Percentiles rank a stretch among this genome's conserved stretches.
These are phyloP conservation scores for Microdochium bolleyi DNA, from an alignment of 2,329 filamentous ascomycete genomes.

Conservation along the genomic window DNA sequence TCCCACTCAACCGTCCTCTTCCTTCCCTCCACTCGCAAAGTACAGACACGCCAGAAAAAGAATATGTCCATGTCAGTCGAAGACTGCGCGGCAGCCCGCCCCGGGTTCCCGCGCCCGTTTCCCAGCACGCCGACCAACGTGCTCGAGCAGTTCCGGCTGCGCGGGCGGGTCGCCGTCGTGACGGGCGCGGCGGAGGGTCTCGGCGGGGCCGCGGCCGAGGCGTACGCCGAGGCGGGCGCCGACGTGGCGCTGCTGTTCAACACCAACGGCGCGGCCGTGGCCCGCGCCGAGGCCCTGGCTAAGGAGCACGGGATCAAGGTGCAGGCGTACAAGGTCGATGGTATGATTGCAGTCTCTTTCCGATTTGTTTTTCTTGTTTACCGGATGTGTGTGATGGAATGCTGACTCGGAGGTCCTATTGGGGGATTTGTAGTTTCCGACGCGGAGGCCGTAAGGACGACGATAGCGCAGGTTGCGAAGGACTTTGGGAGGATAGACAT, in stretches of 20 bases:
- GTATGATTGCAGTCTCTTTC: constrained; percentile 13
- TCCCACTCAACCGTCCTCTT: too few relatives aligned
- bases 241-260: constrained; percentile 32
- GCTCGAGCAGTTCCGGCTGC: constrained; percentile 32
- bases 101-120: constrained; percentile 27
- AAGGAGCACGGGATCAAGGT: constrained; percentile 25
- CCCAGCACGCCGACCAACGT: constrained; percentile 31
- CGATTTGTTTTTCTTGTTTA: not conserved
- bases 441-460: constrained; percentile 22
- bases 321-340: constrained; percentile 33
- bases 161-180: constrained; percentile 31
- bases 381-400: not conserved
- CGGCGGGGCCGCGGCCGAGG: constrained; percentile 33
- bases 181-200: constrained; percentile 37
- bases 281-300: constrained; percentile 23
- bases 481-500: constrained; percentile 35
- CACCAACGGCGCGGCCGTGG: constrained; percentile 23
- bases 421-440: constrained; percentile 27
- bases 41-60: not conserved
- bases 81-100: constrained; percentile 18
- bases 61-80: constrained; percentile 29
- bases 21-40: too few relatives aligned
- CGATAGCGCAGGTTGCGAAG: constrained; percentile 21
- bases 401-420: not conserved
- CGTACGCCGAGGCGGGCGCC: constrained; percentile 34